These are phyloP conservation scores for Cladophialophora immunda DNA, from an alignment of 2,329 filamentous ascomycete genomes.

Conservation along the genomic window DNA sequence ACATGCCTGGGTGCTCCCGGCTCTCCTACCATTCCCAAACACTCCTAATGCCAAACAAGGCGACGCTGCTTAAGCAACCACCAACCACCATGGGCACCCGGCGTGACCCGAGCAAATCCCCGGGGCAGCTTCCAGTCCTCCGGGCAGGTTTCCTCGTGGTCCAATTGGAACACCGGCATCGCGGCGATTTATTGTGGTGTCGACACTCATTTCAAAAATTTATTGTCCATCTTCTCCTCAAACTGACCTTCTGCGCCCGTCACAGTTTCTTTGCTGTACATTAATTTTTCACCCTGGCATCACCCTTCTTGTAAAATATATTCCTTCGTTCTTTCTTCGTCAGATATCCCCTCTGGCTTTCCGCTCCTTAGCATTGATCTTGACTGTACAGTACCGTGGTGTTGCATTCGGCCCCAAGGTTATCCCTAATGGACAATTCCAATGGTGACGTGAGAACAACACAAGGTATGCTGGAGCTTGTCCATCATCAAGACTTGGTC, in stretches of 20 bases:
- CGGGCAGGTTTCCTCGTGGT: background rate
- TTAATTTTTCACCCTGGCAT: constrained; percentile 24
- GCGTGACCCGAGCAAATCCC: constrained; percentile 14
- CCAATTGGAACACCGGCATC: constrained; percentile 15
- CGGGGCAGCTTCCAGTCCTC: constrained; percentile 15
- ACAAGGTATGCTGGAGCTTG: constrained; percentile 33
- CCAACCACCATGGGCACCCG: constrained; percentile 10
- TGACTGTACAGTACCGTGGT: constrained; percentile 34
- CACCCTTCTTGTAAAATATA: constrained; percentile 37
- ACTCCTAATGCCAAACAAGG: background rate
- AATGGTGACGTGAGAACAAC: constrained; percentile 41
- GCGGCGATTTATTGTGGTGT: constrained; percentile 11
- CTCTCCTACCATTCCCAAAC: background rate
- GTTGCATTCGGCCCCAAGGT: constrained; percentile 29
- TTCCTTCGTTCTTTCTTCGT: constrained; percentile 34
- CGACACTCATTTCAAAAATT: constrained; percentile 12
- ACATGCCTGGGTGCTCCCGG: background rate
- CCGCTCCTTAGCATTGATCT: constrained; percentile 17
- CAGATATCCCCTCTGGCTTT: constrained; percentile 19
- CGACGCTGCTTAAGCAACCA: background rate
- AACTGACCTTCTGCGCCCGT: constrained; percentile 8
- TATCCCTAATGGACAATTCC: constrained; percentile 36
- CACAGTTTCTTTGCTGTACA: constrained; percentile 28
- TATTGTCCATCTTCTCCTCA: constrained; percentile 18
- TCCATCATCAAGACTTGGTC: background rate